Percentiles rank a stretch among this genome's conserved stretches.
Evolutionary conservation across 2,329 filamentous ascomycete genomes (phyloP).

Genomic region (Neoarthrinium moseri): DNA sequence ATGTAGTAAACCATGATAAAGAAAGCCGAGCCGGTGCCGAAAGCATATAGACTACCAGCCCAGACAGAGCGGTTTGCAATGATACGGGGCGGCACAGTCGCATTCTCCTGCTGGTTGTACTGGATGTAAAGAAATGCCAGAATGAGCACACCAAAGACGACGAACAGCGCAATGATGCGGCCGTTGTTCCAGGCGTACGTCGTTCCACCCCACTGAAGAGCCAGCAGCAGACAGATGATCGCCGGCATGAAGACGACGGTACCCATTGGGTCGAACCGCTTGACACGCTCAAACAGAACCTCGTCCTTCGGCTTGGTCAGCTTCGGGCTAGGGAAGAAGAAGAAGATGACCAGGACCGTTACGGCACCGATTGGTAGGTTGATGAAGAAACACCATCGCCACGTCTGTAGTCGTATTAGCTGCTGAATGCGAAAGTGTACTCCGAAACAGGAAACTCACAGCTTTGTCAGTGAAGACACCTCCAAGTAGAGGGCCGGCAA

Average conservation of each 20-base stretch:
- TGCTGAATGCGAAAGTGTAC: background rate
- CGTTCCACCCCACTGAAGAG: constrained; percentile 44
- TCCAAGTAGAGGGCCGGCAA: constrained; percentile 29
- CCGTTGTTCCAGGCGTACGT: constrained; percentile 33
- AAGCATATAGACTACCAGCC: constrained; percentile 26
- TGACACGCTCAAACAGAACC: constrained; percentile 15
- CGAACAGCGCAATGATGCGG: constrained; percentile 32
- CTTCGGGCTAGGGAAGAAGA: constrained; percentile 22
- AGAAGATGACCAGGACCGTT: constrained; percentile 19
- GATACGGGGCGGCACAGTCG: constrained; percentile 39
- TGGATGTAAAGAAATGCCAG: constrained; percentile 32
- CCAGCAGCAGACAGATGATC: constrained; percentile 44
- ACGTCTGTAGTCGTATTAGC: constrained; percentile 13
- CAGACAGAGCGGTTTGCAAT: constrained; percentile 33
- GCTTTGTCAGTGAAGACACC: constrained; percentile 31
- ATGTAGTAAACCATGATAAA: constrained; percentile 33
- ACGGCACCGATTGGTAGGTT: constrained; percentile 30
- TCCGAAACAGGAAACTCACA: constrained; percentile 13
- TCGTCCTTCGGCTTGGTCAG: constrained; percentile 11
- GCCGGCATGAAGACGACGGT: constrained; percentile 26
- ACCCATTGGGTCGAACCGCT: constrained; percentile 25
- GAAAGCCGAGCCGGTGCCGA: constrained; percentile 32
- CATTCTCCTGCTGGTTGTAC: constrained; percentile 31
- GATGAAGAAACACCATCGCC: constrained; percentile 33
- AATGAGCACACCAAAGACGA: constrained; percentile 29